phyloP scores from a whole-genome alignment of 495 filamentous ascomycete species.

The Lepraria neglecta region DNA sequence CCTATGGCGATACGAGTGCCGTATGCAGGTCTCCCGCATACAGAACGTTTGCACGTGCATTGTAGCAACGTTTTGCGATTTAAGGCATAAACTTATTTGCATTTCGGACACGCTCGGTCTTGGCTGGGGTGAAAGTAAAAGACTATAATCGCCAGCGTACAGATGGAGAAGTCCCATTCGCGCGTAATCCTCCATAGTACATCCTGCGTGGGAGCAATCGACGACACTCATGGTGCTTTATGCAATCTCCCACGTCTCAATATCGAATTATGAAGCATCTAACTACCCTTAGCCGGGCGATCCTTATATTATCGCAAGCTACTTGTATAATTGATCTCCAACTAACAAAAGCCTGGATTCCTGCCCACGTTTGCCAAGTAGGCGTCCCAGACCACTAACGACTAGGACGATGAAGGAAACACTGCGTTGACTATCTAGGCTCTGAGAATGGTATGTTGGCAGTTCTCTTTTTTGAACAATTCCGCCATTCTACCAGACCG shows the following conservation, averaged over 20 bases:
- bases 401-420: not conserved
- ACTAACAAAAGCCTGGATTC: not conserved
- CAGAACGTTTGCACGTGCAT: slow-evolving; percentile 4
- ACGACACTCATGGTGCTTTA: not conserved
- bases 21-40: not conserved
- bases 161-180: not conserved
- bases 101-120: not conserved
- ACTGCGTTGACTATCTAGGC: not conserved
- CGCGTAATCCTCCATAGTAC: not conserved
- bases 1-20: not conserved
- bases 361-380: not conserved
- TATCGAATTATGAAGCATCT: not conserved
- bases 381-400: not conserved
- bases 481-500: not conserved
- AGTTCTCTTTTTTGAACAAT: not conserved
- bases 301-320: not conserved
- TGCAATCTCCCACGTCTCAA: not conserved
- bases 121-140: not conserved
- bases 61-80: not conserved
- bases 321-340: not conserved
- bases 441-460: slow-evolving; percentile 1
- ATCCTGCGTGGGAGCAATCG: not conserved
- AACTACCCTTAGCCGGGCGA: not conserved
- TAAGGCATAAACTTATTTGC: not conserved
- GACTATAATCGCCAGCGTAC: not conserved